phyloP scores from a whole-genome alignment of 768 basidiomycete species.

The Tulasnella sp. region DNA sequence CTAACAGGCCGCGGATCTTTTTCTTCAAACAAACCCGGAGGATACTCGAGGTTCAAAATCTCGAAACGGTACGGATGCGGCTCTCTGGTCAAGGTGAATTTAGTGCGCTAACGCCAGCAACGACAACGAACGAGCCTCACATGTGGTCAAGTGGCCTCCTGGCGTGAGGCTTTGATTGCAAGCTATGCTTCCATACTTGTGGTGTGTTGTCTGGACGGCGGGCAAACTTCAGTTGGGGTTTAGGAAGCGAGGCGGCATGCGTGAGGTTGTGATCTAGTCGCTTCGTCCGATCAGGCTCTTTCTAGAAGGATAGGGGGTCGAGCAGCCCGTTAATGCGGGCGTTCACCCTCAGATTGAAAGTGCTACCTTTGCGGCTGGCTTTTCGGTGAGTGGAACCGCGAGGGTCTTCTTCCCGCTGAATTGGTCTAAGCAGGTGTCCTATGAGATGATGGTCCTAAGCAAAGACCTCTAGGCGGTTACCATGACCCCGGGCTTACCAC shows the following conservation, averaged over 20 bases:
- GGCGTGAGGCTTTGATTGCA: slow-evolving; percentile 80
- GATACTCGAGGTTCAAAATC: slow-evolving; percentile 72
- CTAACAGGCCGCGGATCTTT: slow-evolving; percentile 54
- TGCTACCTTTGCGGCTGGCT: slow-evolving; percentile 33
- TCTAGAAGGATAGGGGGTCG: not conserved
- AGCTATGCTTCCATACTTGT: slow-evolving; percentile 64
- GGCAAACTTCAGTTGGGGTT: slow-evolving; percentile 81
- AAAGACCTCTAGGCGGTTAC: not conserved
- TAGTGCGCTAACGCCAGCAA: not conserved
- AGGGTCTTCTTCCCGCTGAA: slow-evolving; percentile 70
- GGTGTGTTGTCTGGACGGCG: slow-evolving; percentile 61
- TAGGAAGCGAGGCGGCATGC: slow-evolving; percentile 73
- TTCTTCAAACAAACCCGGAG: slow-evolving; percentile 64
- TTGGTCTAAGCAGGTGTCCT: slow-evolving; percentile 86
- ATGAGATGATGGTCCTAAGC: slow-evolving; percentile 5
- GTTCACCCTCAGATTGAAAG: slow-evolving; percentile 15
- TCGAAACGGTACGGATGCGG: slow-evolving; percentile 86
- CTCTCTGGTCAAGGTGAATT: not conserved
- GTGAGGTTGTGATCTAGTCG: slow-evolving; percentile 49
- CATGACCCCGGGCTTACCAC: slow-evolving; percentile 55
- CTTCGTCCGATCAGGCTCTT: not conserved
- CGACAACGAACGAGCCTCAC: slow-evolving; percentile 37
- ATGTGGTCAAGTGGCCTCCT: slow-evolving; percentile 75
- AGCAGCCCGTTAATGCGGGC: not conserved
- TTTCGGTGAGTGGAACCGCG: slow-evolving; percentile 42